These are phyloP conservation scores for Conoideocrella luteorostrata DNA, from an alignment of 2,329 filamentous ascomycete genomes.

Conservation along the genomic window DNA sequence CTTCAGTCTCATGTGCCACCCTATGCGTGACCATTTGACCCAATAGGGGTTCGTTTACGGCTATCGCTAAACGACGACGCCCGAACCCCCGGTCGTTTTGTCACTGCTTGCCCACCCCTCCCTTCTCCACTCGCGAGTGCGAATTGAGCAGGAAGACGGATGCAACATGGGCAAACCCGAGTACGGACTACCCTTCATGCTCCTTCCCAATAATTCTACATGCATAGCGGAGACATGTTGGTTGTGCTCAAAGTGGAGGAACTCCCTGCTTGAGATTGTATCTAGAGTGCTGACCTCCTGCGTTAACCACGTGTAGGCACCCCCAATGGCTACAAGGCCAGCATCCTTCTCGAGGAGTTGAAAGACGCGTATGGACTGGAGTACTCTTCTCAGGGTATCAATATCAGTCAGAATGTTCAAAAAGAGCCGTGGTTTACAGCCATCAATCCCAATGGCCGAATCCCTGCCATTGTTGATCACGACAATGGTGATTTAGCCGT, in stretches of 20 bases:
- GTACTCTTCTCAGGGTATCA: conserved; percentile 53
- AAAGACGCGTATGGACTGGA: conserved; percentile 57
- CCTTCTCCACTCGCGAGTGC: background rate
- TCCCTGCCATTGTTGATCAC: conserved; percentile 61
- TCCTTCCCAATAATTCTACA: no score
- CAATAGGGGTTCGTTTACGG: background rate
- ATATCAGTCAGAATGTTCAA: conserved; percentile 57
- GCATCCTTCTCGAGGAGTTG: conserved; percentile 59
- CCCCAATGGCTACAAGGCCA: conserved; percentile 50
- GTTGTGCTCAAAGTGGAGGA: no score
- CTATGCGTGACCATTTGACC: background rate
- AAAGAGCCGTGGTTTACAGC: conserved; percentile 62
- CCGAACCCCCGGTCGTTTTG: background rate
- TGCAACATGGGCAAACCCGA: background rate
- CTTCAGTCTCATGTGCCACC: no score
- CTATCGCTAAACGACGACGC: background rate
- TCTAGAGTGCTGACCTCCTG: conserved; percentile 10
- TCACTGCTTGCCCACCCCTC: background rate
- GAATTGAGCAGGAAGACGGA: background rate
- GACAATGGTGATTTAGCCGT: conserved; percentile 55
- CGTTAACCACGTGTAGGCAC: conserved; percentile 28
- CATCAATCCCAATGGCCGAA: conserved; percentile 57
- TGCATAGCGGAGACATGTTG: no score
- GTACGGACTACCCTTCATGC: no score
- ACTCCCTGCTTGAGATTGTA: background rate